Base-by-base conservation (phyloP, 192 early-diverging fungal species). In the Dimargaris verticillata region DNA sequence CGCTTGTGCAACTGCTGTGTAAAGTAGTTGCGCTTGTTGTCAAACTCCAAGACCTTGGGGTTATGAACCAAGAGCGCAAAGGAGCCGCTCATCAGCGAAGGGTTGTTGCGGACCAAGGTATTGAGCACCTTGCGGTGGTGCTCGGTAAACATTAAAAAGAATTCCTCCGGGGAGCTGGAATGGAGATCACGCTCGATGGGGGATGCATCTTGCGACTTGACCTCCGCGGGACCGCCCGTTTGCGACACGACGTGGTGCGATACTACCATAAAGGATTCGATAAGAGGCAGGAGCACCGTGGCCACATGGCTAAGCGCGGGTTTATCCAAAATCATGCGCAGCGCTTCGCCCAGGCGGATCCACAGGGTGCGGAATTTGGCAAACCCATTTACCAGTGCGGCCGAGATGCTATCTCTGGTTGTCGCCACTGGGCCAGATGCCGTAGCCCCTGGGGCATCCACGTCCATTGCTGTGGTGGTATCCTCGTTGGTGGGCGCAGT, bases 1-100 rank as follows among this genome's bases (percentile, higher is more conserved):
- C 88, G 83, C 70, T 95, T 92, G 70, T 93, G 93, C 53, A 98
- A 75, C 60, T 93, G 91, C 68, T 93, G 92, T 61, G 80, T 84
- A 69, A 98, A 98, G 77, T 94, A 99, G 63, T 93, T 92, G 24
- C 93, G 81, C 75, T 99, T 99, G 79, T 96, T 99, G 77, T 99
- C 95, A 74, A 99, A 99, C 64, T 99, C 93, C 46, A 99, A 75
- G 63, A 96, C 89, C 66, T 93, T 95, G 52, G 93, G 91, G 66
- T 95, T 96, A 61, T 88, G 88, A n/a, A 99, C 90, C 52, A 99
- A 72, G 46, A 98, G 70, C 24, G 92, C 88, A 70, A 98, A 98
- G 10, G 95, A 96, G 4, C 93, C 93, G 66, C 86, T 92, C 86
- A 98, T 89, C 44, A 98, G 64, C 0, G 86, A 83, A 4, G 95